These are phyloP conservation scores for Tagetes erecta DNA, from an alignment of 129 eudicot genomes.

Conservation along the genomic window DNA sequence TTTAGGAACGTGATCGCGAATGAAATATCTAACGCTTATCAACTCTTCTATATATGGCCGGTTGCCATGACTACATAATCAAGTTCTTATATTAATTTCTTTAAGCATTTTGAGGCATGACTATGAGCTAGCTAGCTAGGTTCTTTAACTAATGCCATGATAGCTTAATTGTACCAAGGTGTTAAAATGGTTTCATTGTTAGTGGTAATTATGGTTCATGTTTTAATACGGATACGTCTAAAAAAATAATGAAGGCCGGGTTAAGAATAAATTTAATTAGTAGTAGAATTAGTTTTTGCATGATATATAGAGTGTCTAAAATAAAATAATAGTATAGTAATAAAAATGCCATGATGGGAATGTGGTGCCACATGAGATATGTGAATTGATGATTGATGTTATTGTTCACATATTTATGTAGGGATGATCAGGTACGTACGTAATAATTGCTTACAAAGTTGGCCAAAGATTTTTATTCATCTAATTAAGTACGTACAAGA, in stretches of 20 bases:
- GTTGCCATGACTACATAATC: neutral
- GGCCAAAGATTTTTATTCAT: neutral
- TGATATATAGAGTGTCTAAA: too few species aligned
- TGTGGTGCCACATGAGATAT: neutral
- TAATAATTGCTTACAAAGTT: neutral
- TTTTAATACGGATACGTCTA: too few species aligned
- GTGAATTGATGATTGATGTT: neutral
- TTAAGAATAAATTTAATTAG: too few species aligned
- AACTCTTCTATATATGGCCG: neutral
- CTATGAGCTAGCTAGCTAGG: neutral
- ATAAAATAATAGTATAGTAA: too few species aligned
- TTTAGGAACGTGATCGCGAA: neutral
- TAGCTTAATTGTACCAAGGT: too few species aligned
- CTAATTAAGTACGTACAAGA: neutral
- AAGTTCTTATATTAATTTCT: neutral
- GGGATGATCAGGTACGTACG: neutral
- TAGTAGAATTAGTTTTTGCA: too few species aligned
- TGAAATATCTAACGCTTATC: neutral
- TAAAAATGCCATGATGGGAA: neutral
- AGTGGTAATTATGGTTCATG: too few species aligned
- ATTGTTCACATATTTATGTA: neutral
- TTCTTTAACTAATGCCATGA: constrained; percentile 4
- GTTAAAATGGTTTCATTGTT: too few species aligned
- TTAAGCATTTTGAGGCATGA: neutral
- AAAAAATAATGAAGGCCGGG: too few species aligned